Conservation (phyloP, 78 protist species). For the Dictyostelium intermedium region DNA sequence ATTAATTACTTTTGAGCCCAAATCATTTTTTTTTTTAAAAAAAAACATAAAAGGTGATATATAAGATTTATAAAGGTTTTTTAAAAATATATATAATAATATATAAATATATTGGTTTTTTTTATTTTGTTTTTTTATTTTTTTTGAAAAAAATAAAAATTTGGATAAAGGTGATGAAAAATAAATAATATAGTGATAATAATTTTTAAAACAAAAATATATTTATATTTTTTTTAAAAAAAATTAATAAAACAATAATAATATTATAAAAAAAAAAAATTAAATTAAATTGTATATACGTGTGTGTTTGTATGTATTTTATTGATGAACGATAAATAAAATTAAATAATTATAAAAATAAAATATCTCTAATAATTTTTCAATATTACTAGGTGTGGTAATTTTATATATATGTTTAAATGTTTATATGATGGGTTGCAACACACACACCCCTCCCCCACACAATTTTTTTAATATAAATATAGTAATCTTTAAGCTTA, state of each 20-base stretch:
- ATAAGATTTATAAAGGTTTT: neutral
- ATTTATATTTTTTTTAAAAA: no score
- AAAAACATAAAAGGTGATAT: neutral
- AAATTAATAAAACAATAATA: neutral
- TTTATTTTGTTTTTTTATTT: no score
- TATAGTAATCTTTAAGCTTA: neutral
- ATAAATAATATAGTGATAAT: neutral
- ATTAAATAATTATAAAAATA: no score
- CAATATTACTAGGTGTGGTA: neutral
- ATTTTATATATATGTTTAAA: neutral
- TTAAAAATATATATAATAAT: neutral
- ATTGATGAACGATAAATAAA: neutral
- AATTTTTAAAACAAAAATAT: neutral
- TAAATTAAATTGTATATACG: neutral
- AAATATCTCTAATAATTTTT: neutral
- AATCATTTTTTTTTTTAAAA: neutral
- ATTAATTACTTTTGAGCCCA: conserved; percentile 3
- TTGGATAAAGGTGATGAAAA: neutral
- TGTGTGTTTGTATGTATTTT: neutral
- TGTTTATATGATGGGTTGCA: neutral
- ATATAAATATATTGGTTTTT: no score
- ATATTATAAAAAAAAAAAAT: neutral
- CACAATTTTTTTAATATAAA: no score
- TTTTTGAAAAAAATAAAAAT: neutral
- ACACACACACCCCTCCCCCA: neutral